phyloP scores from a whole-genome alignment of 495 filamentous ascomycete genomes.

The Aeminium ludgeri region DNA sequence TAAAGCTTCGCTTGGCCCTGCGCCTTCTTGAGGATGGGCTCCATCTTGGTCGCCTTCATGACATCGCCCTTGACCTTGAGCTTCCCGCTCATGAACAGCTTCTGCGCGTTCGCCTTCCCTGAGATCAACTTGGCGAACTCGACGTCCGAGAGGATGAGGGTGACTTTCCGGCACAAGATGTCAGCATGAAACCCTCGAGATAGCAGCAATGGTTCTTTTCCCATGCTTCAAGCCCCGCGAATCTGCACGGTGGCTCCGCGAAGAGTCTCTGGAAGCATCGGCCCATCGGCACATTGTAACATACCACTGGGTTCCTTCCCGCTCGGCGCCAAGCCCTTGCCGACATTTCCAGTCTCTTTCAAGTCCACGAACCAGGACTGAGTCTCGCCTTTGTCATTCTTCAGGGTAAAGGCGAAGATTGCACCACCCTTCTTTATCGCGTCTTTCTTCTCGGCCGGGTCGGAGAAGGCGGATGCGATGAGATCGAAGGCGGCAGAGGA shows the following conservation, averaged over 20 bases:
- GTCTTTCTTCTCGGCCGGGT: conserved; percentile 61
- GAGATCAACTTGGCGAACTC: conserved; percentile 69
- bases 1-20: conserved; percentile 74
- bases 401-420: conserved; percentile 80
- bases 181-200: background rate
- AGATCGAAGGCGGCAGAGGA: conserved; percentile 80
- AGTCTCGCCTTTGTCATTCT: conserved; percentile 63
- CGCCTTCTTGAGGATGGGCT: conserved; percentile 83
- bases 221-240: too few species aligned
- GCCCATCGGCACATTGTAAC: conserved; percentile 15
- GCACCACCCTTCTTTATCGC: conserved; percentile 67
- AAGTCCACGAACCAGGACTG: conserved; percentile 90
- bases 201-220: background rate
- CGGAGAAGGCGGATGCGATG: conserved; percentile 59
- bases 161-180: conserved; percentile 37
- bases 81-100: conserved; percentile 90
- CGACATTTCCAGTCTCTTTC: conserved; percentile 73
- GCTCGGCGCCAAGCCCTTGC: conserved; percentile 50
- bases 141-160: conserved; percentile 62
- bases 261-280: background rate
- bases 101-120: conserved; percentile 88
- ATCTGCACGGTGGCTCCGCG: too few species aligned
- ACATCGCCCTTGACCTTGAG: conserved; percentile 96
- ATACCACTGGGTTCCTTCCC: conserved; percentile 62
- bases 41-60: conserved; percentile 97